Evolutionary conservation across 805 yeast genomes (phyloP), one percentile per base, ranked within the genome.

Genomic region (Nakazawaea peltata): DNA sequence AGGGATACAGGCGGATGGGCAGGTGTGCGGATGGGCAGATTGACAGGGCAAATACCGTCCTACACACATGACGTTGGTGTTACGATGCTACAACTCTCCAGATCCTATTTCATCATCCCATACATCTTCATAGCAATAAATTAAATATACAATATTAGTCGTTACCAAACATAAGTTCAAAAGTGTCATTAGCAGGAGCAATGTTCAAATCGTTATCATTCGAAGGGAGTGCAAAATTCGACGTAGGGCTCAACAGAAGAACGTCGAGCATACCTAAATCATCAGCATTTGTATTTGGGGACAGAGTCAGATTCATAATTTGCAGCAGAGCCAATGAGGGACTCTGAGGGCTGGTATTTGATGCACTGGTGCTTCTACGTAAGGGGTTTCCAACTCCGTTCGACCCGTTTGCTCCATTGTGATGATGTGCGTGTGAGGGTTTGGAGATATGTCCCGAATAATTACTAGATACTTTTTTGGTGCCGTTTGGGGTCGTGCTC

Each of bases 221-320:
- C 24, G 24, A 9, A 12, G n/a, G n/a, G n/a, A n/a, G n/a, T n/a
- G n/a, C n/a, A n/a, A 12, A n/a, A 25, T 25, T 25, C 15, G 10
- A 12, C 14, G 10, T 25, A 9, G 39, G 39, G 18, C 35, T 36
- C 32, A 36, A 36, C 5, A 35, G 26, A 21, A 32, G 28, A 35
- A 36, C 27, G 26, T 36, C 39, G 29, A 36, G 26, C 39, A 36
- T 27, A 19, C 27, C 32, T 26, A 36, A 32, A 14, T 36, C 39
- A 23, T 36, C 39, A 28, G 22, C 28, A 5, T 8, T 26, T 29
- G n/a, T n/a, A n/a, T n/a, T n/a, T n/a, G n/a, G n/a, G n/a, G n/a
- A n/a, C n/a, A n/a, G n/a, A n/a, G n/a, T n/a, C n/a, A n/a, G n/a
- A n/a, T n/a, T n/a, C n/a, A n/a, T n/a, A n/a, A n/a, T n/a, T n/a